These are phyloP conservation scores for Leccinellum albellum DNA, from an alignment of 768 basidiomycete species.

Conservation along the genomic window DNA sequence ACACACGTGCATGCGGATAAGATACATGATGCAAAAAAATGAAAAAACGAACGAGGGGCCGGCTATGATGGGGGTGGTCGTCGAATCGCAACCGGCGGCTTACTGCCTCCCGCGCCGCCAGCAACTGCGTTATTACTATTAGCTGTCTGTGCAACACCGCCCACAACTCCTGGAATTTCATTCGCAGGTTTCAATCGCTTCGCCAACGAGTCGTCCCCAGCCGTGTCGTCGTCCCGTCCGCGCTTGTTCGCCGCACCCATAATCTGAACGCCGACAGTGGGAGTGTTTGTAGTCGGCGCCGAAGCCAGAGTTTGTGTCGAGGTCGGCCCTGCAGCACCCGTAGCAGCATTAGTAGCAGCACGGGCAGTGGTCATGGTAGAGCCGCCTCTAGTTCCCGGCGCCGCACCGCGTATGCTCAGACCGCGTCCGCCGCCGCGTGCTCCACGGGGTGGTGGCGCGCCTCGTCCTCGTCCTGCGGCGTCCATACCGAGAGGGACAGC, in stretches of 20 bases:
- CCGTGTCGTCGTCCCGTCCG: constrained; percentile 52
- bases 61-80: constrained; percentile 27
- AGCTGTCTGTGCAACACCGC: neutral
- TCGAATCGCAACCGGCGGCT: constrained; percentile 34
- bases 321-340: neutral
- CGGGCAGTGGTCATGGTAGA: constrained; percentile 14
- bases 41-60: neutral
- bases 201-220: constrained; percentile 54
- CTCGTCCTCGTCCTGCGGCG: constrained; percentile 31
- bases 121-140: neutral
- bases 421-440: constrained; percentile 32
- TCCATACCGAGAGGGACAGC: constrained; percentile 28
- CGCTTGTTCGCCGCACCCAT: constrained; percentile 66
- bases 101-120: constrained; percentile 15
- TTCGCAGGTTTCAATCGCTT: constrained; percentile 62
- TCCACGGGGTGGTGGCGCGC: constrained; percentile 26
- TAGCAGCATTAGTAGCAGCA: constrained; percentile 12
- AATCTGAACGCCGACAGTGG: constrained; percentile 48
- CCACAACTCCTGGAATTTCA: neutral
- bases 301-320: neutral
- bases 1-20: neutral
- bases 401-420: constrained; percentile 30
- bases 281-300: constrained; percentile 1
- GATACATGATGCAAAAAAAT: neutral
- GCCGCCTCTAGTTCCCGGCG: constrained; percentile 19